Evolutionary conservation across 768 basidiomycete species (phyloP), one percentile per base, ranked within the genome.

Genomic region (Collybiopsis luxurians): DNA sequence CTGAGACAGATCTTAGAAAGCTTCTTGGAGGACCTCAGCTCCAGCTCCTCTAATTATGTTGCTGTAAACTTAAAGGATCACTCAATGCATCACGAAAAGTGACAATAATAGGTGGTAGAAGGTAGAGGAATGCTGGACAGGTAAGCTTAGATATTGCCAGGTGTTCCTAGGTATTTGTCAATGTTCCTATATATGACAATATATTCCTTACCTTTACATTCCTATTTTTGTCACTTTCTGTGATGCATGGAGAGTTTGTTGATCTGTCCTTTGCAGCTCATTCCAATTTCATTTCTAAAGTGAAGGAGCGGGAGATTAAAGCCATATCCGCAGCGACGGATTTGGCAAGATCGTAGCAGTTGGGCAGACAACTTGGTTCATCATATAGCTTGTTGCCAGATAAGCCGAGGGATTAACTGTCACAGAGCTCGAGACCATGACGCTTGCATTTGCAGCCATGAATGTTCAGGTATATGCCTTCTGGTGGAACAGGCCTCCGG

Each of bases 401-500:
- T 10, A 7, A 19, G 28, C n/a, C 19, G 17, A 50, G 27, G 34
- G 38, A 4, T 36, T 57, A n/a, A 6, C 30, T 6, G 39, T 42
- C 38, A 62, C 64, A 27, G 38, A 59, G 60, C 57, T 66, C 30
- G 63, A 66, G 53, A 53, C 55, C 28, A 47, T 47, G 42, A 62
- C 61, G 5, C 26, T 58, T 23, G 56, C 61, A 3, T 61, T 59
- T 58, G 53, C 56, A 0, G 31, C 61, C 9, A 54, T 71, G 31
- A 71, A 68, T 44, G 38, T 62, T 13, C 43, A 64, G 42, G 67
- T 62, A 27, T 74, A 75, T 50, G 50, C 58, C 43, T 59, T 68
- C 45, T 74, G 73, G 73, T 72, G 70, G 71, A 59, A 72, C 45
- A 75, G 74, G 50, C 73, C 73, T 13, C 60, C 65, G n/a, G 63